Conservation (phyloP, 2,329 filamentous ascomycete genomes). For the Aspergillus sp. region DNA sequence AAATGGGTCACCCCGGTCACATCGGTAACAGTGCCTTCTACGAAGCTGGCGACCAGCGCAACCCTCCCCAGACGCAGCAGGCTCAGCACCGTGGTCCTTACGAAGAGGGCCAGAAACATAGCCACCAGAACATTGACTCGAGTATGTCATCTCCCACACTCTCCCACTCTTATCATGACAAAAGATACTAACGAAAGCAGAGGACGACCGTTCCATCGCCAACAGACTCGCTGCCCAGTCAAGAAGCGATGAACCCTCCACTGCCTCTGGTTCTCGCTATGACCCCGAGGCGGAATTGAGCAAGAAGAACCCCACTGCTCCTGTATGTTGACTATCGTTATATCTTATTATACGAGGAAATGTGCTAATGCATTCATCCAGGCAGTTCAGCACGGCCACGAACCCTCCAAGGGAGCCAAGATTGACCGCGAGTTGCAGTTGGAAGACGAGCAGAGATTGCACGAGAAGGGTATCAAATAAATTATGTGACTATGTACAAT, state of each 20-base stretch:
- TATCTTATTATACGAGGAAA: background rate
- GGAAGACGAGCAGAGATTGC: constrained; percentile 40
- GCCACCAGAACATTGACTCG: constrained; percentile 65
- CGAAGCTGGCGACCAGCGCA: constrained; percentile 73
- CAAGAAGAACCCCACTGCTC: constrained; percentile 40
- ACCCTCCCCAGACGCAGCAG: constrained; percentile 51
- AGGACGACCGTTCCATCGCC: constrained; percentile 42
- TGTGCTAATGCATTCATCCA: constrained; percentile 14
- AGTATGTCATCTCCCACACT: constrained; percentile 47
- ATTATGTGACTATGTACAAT: background rate
- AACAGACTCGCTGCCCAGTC: constrained; percentile 38
- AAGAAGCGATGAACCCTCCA: constrained; percentile 23
- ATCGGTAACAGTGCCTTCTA: constrained; percentile 65
- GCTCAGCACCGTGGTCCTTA: constrained; percentile 54
- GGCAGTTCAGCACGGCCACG: constrained; percentile 43
- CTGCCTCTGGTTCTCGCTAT: constrained; percentile 10
- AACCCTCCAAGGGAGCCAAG: constrained; percentile 43
- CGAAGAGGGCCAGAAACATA: constrained; percentile 67
- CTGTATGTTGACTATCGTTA: constrained; percentile 23
- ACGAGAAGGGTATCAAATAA: constrained; percentile 39
- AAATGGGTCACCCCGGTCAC: constrained; percentile 29
- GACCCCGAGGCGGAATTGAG: constrained; percentile 32
- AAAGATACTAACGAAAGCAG: constrained; percentile 14
- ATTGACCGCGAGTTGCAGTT: constrained; percentile 41
- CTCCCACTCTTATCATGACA: background rate